phyloP scores from a whole-genome alignment of 148 eudicot genomes.

The Rhododendron henanense region DNA sequence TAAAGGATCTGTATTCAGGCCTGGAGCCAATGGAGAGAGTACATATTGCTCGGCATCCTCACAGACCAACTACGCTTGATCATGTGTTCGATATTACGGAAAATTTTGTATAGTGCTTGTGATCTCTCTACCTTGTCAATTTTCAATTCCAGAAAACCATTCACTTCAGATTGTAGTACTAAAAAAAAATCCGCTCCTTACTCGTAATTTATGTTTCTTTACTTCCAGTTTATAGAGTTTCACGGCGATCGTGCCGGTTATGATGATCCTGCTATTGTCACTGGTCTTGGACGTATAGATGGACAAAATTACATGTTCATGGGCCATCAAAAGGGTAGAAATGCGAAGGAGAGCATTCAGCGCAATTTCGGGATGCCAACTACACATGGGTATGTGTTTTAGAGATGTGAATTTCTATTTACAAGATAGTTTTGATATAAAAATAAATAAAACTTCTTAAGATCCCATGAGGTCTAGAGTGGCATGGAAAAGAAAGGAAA shows the following conservation, averaged over 20 bases:
- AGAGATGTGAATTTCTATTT: not conserved
- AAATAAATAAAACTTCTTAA: not conserved
- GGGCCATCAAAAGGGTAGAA: slow-evolving; percentile 87
- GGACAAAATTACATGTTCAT: slow-evolving; percentile 84
- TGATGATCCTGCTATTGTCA: slow-evolving; percentile 88
- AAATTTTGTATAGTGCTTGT: slow-evolving; percentile 39
- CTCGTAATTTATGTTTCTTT: not conserved
- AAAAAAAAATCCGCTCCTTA: not conserved
- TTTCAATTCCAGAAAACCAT: not conserved
- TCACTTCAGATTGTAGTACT: not conserved
- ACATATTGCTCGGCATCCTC: slow-evolving; percentile 88
- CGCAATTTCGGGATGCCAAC: slow-evolving; percentile 96
- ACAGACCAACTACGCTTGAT: slow-evolving; percentile 90
- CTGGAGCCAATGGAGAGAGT: slow-evolving; percentile 90
- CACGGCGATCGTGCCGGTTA: slow-evolving; percentile 90
- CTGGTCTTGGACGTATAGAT: slow-evolving; percentile 77
- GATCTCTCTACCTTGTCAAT: not conserved
- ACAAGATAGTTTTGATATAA: too few species aligned
- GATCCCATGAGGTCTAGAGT: not conserved
- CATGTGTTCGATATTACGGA: slow-evolving; percentile 82
- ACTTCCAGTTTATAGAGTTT: slow-evolving; percentile 72
- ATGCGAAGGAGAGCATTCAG: slow-evolving; percentile 76
- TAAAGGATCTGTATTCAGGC: slow-evolving; percentile 66
- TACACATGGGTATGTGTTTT: slow-evolving; percentile 74
- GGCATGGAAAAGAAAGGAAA: not conserved